These are phyloP conservation scores for Serpula lacrymans DNA, from an alignment of 768 basidiomycete species.

Conservation along the genomic window DNA sequence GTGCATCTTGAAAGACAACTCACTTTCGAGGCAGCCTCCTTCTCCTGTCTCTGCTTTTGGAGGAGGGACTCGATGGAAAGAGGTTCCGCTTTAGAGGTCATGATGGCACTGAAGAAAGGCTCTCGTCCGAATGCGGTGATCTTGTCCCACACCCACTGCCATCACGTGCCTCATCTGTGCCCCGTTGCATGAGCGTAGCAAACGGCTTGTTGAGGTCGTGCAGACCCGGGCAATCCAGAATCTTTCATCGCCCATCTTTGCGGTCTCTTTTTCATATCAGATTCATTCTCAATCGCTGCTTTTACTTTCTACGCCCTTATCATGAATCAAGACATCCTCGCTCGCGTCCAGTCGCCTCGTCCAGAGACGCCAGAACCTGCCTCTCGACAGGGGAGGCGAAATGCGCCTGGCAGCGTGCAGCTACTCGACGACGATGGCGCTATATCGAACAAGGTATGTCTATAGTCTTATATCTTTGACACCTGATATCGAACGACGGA, in stretches of 20 bases:
- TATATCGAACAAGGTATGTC: slow-evolving; percentile 58
- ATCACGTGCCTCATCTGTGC: too few relatives aligned
- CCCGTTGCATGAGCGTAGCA: too few relatives aligned
- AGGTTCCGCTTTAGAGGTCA: slow-evolving; percentile 58
- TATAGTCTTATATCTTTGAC: not conserved
- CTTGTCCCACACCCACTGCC: slow-evolving; percentile 18
- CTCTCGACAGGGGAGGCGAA: slow-evolving; percentile 56
- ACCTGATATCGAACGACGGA: not conserved
- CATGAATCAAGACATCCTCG: slow-evolving; percentile 18
- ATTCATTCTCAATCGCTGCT: too few relatives aligned
- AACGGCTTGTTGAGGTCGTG: too few relatives aligned
- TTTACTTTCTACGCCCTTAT: not conserved
- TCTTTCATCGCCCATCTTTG: too few relatives aligned
- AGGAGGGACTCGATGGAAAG: slow-evolving; percentile 87
- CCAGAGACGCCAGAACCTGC: slow-evolving; percentile 63
- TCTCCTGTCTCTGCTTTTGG: slow-evolving; percentile 83
- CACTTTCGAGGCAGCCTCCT: slow-evolving; percentile 88
- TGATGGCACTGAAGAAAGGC: slow-evolving; percentile 21
- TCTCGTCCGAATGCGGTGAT: slow-evolving; percentile 7
- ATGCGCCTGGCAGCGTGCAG: slow-evolving; percentile 44
- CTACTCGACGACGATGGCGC: slow-evolving; percentile 70
- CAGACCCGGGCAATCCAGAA: too few relatives aligned
- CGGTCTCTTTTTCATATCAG: too few relatives aligned
- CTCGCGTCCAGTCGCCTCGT: slow-evolving; percentile 43
- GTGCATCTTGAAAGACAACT: slow-evolving; percentile 7